phyloP scores from a whole-genome alignment of 306 rosid species.

The Corylus americana region DNA sequence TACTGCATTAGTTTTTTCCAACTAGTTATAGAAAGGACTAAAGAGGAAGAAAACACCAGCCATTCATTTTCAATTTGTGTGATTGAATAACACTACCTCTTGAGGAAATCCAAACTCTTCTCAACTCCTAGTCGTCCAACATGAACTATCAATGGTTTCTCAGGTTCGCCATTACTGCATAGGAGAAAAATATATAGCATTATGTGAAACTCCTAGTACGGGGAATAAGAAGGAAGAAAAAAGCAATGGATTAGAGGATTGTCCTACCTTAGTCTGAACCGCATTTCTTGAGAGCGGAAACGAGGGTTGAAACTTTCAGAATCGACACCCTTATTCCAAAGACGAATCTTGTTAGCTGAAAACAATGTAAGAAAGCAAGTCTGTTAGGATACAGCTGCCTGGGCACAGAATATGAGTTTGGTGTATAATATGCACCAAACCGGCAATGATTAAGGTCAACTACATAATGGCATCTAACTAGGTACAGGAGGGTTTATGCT shows the following conservation, averaged over 20 bases:
- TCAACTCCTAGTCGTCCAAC: conserved; percentile 97
- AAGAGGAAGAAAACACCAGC: conserved; percentile 1
- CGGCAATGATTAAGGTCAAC: not conserved
- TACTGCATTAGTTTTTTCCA: not conserved
- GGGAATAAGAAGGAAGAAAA: conserved; percentile 13
- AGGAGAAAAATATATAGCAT: conserved; percentile 17
- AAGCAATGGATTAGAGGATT: conserved; percentile 6
- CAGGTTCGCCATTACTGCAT: conserved; percentile 79
- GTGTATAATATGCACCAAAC: not conserved
- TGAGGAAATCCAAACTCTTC: conserved; percentile 93
- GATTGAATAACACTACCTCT: conserved; percentile 49
- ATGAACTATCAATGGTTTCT: conserved; percentile 88
- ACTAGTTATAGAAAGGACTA: conserved; percentile 2
- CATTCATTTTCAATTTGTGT: not conserved
- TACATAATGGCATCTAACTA: conserved; percentile 8
- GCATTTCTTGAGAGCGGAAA: conserved; percentile 79
- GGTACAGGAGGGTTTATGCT: conserved; percentile 17
- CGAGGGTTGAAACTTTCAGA: conserved; percentile 86
- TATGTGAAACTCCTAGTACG: conserved; percentile 25
- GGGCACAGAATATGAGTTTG: not conserved
- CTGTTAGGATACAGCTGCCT: conserved; percentile 4
- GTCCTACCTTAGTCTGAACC: conserved; percentile 69
- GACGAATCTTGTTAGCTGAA: conserved; percentile 89
- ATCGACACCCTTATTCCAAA: conserved; percentile 99
- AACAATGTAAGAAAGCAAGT: conserved; percentile 26